Evolutionary conservation across 1,284 basidiomycete genomes (phyloP).

Genomic region (Cutaneotrichosporon arboriforme): DNA sequence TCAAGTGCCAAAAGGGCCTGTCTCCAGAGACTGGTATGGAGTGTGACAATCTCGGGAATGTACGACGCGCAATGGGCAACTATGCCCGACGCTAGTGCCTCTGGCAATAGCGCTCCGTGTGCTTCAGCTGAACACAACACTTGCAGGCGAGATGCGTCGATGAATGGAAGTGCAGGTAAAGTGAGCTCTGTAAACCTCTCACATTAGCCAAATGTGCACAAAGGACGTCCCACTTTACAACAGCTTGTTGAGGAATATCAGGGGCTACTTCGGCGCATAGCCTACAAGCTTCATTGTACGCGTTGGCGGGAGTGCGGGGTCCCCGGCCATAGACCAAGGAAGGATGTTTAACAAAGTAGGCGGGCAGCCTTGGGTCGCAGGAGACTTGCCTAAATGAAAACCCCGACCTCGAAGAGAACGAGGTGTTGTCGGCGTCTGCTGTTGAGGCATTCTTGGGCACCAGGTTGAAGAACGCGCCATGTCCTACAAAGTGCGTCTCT

Average conservation of each 20-base stretch:
- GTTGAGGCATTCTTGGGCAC: slow-evolving; percentile 6
- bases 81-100: slow-evolving; percentile 32
- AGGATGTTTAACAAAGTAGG: slow-evolving; percentile 36
- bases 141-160: slow-evolving; percentile 26
- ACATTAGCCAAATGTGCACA: neutral
- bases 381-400: slow-evolving; percentile 36
- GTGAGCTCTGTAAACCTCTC: slow-evolving; percentile 15
- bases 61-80: slow-evolving; percentile 33
- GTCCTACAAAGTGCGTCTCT: slow-evolving; percentile 33
- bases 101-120: slow-evolving; percentile 23
- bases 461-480: slow-evolving; percentile 24
- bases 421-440: neutral
- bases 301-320: slow-evolving; percentile 15
- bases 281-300: slow-evolving; percentile 15
- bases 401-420: slow-evolving; percentile 11
- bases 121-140: too few species aligned
- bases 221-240: neutral
- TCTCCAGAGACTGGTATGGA: slow-evolving; percentile 33
- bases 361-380: slow-evolving; percentile 23
- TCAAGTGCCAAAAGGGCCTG: slow-evolving; percentile 31
- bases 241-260: slow-evolving; percentile 8
- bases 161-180: slow-evolving; percentile 35
- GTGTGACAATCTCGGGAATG: slow-evolving; percentile 23
- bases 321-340: slow-evolving; percentile 32
- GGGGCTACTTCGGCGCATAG: slow-evolving; percentile 10